phyloP scores from a whole-genome alignment of 805 yeast species.

The Candida quercuum region DNA sequence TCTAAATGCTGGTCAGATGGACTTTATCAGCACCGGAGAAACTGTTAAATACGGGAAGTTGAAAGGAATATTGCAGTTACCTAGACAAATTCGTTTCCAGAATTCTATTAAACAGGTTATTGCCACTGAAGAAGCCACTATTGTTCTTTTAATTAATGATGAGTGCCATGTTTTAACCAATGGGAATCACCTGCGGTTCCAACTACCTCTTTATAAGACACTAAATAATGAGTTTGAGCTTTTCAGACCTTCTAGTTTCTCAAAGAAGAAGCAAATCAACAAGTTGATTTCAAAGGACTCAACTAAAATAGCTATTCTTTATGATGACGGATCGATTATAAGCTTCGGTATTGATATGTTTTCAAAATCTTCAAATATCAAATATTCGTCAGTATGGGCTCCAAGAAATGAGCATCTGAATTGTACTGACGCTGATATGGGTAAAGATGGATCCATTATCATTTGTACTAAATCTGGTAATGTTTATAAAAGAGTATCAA shows the following conservation, averaged over 20 bases:
- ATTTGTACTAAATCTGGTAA: conserved; percentile 67
- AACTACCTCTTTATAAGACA: conserved; percentile 25
- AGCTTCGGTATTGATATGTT: conserved; percentile 27
- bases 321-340: conserved; percentile 49
- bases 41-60: conserved; percentile 24
- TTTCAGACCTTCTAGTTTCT: conserved; percentile 48
- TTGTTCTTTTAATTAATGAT: conserved; percentile 50
- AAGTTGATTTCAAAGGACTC: conserved; percentile 35
- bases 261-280: conserved; percentile 31
- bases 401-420: conserved; percentile 52
- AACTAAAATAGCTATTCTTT: conserved; percentile 41
- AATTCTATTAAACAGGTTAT: conserved; percentile 44
- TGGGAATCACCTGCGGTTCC: conserved; percentile 51
- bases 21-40: conserved; percentile 34
- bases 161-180: conserved; percentile 60
- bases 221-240: conserved; percentile 41
- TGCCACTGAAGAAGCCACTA: conserved; percentile 66
- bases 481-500: conserved; percentile 35
- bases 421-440: conserved; percentile 63
- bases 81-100: conserved; percentile 34
- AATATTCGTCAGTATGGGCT: conserved; percentile 51
- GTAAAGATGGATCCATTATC: conserved; percentile 63
- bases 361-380: conserved; percentile 31
- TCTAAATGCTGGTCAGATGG: conserved; percentile 77
- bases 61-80: conserved; percentile 36